Conservation (phyloP, 768 basidiomycete genomes). For the Chalciporus chontae region DNA sequence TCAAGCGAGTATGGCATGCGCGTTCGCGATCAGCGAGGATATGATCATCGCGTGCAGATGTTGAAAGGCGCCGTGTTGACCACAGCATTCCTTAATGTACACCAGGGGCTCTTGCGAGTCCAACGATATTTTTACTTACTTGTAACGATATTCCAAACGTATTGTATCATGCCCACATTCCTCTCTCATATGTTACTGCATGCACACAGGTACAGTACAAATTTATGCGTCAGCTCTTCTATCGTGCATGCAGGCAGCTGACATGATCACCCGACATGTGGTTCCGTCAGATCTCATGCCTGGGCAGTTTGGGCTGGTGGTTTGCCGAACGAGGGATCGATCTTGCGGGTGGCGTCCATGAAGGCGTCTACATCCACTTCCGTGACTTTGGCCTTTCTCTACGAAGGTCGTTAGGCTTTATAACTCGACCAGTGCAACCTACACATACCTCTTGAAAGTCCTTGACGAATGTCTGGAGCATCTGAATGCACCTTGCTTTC, state of each 20-base stretch:
- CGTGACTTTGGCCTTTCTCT: constrained; percentile 80
- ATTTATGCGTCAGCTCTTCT: constrained; percentile 4
- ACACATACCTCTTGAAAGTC: constrained; percentile 75
- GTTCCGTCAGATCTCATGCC: background rate
- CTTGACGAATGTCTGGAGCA: constrained; percentile 78
- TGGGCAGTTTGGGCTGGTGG: constrained; percentile 7
- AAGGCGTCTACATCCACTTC: constrained; percentile 71
- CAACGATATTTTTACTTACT: constrained; percentile 4
- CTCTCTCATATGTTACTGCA: constrained; percentile 2
- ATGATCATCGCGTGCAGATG: constrained; percentile 3
- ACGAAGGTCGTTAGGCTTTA: constrained; percentile 9
- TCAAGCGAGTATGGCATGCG: constrained; percentile 34
- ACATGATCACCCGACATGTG: background rate
- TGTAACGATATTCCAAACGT: background rate
- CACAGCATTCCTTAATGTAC: background rate
- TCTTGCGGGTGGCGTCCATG: constrained; percentile 80
- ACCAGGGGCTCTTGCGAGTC: background rate
- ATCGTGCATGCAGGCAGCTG: background rate
- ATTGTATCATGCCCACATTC: constrained; percentile 2
- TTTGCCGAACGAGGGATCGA: constrained; percentile 54
- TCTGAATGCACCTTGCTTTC: constrained; percentile 82
- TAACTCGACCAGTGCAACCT: background rate
- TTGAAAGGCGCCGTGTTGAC: constrained; percentile 9
- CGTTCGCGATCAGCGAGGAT: constrained; percentile 22
- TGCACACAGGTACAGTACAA: background rate